These are phyloP conservation scores for Chlamydomonas asymmetrica DNA, from an alignment of 139 green algal genomes.

Conservation along the genomic window DNA sequence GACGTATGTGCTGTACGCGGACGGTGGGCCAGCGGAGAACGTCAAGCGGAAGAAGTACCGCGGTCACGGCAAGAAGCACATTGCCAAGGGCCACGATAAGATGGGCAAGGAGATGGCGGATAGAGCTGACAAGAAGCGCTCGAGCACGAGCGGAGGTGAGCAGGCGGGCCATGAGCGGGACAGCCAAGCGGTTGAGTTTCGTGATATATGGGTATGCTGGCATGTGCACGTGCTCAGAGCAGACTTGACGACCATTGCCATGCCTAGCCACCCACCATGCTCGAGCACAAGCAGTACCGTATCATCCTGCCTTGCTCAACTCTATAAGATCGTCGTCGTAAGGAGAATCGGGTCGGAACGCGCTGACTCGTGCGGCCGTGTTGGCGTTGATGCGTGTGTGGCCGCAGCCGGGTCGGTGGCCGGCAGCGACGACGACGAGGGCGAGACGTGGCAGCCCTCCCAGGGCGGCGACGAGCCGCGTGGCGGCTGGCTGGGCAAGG, in stretches of 20 bases:
- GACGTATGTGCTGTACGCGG: constrained; percentile 91
- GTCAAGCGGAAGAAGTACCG: constrained; percentile 62
- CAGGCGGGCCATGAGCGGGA: neutral
- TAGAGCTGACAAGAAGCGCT: neutral
- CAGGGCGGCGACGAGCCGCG: neutral
- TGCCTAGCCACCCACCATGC: too few species aligned
- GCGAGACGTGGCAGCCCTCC: constrained; percentile 4
- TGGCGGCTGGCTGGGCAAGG: constrained; percentile 8
- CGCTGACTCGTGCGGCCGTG: too few species aligned
- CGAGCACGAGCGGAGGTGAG: neutral
- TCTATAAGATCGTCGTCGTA: too few species aligned
- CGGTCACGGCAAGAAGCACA: constrained; percentile 38
- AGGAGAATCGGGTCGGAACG: too few species aligned
- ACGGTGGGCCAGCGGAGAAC: constrained; percentile 59
- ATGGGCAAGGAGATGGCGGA: neutral
- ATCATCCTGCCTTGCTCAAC: too few species aligned
- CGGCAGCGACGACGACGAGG: neutral
- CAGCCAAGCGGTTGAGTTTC: constrained; percentile 9
- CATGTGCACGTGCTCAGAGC: too few species aligned
- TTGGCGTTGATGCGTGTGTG: too few species aligned
- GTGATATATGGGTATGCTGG: neutral
- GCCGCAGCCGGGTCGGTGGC: too few species aligned
- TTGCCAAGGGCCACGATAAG: neutral
- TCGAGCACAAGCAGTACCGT: too few species aligned
- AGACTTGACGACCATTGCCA: too few species aligned